Conservation (phyloP, 2,329 filamentous ascomycete genomes). For the Xylaria hypoxylon region DNA sequence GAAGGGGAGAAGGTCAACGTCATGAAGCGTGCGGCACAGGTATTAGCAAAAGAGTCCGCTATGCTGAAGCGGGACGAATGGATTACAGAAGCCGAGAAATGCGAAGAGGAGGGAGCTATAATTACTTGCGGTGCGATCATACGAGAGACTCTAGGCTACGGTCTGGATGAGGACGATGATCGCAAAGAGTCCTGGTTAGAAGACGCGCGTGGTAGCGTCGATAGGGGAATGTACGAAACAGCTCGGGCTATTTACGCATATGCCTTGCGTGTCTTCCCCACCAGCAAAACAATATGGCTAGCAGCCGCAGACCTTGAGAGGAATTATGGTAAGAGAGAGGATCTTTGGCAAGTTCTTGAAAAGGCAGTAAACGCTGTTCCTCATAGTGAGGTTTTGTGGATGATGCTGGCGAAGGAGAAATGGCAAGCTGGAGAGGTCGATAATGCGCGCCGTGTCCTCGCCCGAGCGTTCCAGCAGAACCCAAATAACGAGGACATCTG, state of each 20-base stretch:
- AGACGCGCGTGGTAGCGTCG: constrained; percentile 85
- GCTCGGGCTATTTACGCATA: constrained; percentile 95
- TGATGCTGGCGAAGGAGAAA: constrained; percentile 95
- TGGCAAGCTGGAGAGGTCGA: constrained; percentile 90
- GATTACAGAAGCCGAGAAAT: constrained; percentile 94
- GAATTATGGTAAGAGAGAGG: constrained; percentile 85
- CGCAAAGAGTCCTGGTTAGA: constrained; percentile 96
- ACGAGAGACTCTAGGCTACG: constrained; percentile 91
- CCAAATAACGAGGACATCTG: constrained; percentile 98
- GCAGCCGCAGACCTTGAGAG: constrained; percentile 92
- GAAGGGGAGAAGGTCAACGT: constrained; percentile 84
- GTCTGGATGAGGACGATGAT: constrained; percentile 94
- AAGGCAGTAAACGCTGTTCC: constrained; percentile 95
- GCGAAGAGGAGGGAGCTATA: constrained; percentile 89
- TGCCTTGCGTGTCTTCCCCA: constrained; percentile 87
- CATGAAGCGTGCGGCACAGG: constrained; percentile 93
- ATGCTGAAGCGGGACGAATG: constrained; percentile 98
- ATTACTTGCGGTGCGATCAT: constrained; percentile 91
- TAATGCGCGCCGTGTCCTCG: constrained; percentile 86
- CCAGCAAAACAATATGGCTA: constrained; percentile 88
- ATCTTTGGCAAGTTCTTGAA: constrained; percentile 85
- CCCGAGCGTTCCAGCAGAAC: constrained; percentile 91
- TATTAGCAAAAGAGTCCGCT: constrained; percentile 88
- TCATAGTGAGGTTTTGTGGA: constrained; percentile 90
- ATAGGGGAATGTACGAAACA: constrained; percentile 85